Base-by-base conservation (phyloP, 768 basidiomycete species). In the Guyanaporus albipodus region DNA sequence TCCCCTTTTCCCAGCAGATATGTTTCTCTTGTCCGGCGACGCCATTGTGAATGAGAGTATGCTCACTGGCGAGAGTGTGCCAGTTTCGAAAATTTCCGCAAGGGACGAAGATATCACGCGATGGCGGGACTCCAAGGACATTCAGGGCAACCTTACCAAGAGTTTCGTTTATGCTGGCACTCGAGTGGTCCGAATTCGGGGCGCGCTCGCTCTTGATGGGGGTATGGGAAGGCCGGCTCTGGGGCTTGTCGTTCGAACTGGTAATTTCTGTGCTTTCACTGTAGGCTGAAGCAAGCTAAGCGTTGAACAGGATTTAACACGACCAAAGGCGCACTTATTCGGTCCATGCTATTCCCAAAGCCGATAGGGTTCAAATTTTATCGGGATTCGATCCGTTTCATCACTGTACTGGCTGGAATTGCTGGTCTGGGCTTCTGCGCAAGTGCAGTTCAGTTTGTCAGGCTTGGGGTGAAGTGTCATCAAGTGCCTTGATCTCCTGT, bases 311-410 rank as follows among this genome's bases (percentile, higher is more conserved):
- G 90, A 1, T 98, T 98, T 70, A 91, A 89, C 64, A 99, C 96
- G 2, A 99, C 96, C 6, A 98, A 98, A 68, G 96, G 96, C 15
- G 88, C 95, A 1, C 73, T 99, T 19, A 82, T 98, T 19, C 79
- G 96, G 19, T 97, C 95, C 0, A 99, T 99, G 95, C 74, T 99
- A 14, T 99, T 94, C 71, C 96, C 96, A 0, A 97, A 96, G 61
- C 94, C 95, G 0, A 93, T 96, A 52, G 95, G 93, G 0, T 99
- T 99, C 80, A 96, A 96, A 66, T 98, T 99, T 70, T 98, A 98
- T 69, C 83, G 85, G 26, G 91, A 93, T 67, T 91, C 90, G 2
- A 82, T 89, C 24, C 73, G 85, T 51, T 99, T 99, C 67, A 96
- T 98, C 43, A 77, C 79, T 18, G 92, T 99, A 6, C 77, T 99